Percentiles rank a stretch among this genome's conserved stretches.
Evolutionary conservation across 2,329 filamentous ascomycete genomes (phyloP).

Genomic region (Paracorniculantispora psalliotae): DNA sequence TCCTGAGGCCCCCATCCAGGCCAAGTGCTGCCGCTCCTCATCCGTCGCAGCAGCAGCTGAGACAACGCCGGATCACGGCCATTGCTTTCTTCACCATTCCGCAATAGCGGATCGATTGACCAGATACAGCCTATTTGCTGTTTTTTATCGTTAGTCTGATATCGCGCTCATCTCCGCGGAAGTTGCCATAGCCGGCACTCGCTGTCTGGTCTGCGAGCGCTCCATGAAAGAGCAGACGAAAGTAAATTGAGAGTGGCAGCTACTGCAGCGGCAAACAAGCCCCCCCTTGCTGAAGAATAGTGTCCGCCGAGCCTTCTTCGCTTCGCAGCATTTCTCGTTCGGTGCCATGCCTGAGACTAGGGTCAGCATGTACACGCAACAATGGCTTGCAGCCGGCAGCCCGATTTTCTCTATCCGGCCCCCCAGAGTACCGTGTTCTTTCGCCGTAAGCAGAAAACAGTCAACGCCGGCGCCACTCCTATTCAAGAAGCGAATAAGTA

Average conservation of each 20-base stretch:
- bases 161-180: neutral
- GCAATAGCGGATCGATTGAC: neutral
- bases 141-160: neutral
- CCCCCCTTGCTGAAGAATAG: neutral
- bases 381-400: neutral
- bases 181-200: too few species aligned
- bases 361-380: neutral
- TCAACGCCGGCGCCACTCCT: too few species aligned
- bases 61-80: neutral
- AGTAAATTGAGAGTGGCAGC: neutral
- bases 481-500: too few species aligned
- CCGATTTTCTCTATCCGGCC: neutral
- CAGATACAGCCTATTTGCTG: neutral
- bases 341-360: neutral
- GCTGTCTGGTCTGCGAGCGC: too few species aligned
- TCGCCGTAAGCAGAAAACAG: too few species aligned
- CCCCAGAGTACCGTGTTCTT: neutral
- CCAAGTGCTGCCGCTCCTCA: neutral
- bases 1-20: too few species aligned
- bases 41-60: neutral
- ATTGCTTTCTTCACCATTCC: neutral
- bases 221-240: neutral
- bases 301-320: too few species aligned
- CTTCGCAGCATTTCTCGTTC: neutral
- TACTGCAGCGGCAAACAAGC: neutral